Evolutionary conservation across 169 alveolate genomes (phyloP).

Genomic region (Miamiensis avidus): DNA sequence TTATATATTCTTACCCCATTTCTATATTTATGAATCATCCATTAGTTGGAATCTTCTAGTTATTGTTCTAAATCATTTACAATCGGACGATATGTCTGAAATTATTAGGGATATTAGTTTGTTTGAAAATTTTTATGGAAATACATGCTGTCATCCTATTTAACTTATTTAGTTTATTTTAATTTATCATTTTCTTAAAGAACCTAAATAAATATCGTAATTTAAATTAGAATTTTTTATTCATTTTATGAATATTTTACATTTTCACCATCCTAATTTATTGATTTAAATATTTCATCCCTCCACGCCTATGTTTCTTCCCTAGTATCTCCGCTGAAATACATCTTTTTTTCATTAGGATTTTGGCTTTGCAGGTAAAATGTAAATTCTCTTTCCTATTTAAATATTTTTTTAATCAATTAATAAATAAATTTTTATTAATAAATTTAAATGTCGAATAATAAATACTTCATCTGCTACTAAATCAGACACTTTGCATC

Average conservation of each 20-base stretch:
- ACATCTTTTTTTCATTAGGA: conserved; percentile 17
- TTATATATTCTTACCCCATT: conserved; percentile 45
- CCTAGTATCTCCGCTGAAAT: conserved; percentile 30
- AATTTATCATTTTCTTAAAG: too few species aligned
- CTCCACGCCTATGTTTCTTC: conserved; percentile 45
- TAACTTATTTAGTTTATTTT: too few species aligned
- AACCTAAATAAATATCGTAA: too few species aligned
- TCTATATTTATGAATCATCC: conserved; percentile 37
- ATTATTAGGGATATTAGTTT: too few species aligned
- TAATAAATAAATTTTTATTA: not conserved
- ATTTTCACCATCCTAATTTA: conserved; percentile 3
- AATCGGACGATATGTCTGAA: too few species aligned
- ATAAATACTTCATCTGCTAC: conserved; percentile 12
- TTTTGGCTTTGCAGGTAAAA: conserved; percentile 28
- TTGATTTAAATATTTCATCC: conserved; percentile 31
- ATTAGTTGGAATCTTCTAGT: too few species aligned
- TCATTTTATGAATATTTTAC: too few species aligned
- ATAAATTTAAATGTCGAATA: not conserved
- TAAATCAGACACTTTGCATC: conserved; percentile 24
- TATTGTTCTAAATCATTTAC: too few species aligned
- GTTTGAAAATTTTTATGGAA: too few species aligned
- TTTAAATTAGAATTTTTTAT: too few species aligned
- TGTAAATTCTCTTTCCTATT: conserved; percentile 39
- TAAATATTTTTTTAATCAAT: not conserved
- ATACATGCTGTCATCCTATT: too few species aligned